Evolutionary conservation across 352 stramenopile genomes (phyloP).

Genomic region (Phytophthora colocasiae): DNA sequence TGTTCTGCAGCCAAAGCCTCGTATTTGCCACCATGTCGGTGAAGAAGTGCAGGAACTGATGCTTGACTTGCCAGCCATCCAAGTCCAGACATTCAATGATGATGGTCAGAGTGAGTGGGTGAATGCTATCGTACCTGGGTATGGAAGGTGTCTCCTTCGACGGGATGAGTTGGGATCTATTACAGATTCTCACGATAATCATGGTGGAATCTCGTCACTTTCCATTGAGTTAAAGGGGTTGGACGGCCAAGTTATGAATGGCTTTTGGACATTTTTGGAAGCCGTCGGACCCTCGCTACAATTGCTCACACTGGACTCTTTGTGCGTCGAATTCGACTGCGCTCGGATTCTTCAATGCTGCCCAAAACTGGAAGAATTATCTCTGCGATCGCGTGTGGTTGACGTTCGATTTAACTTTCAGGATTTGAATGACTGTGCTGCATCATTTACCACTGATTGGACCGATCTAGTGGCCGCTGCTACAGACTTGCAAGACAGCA

Average conservation of each 20-base stretch:
- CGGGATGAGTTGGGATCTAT: constrained; percentile 8
- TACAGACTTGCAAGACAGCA: neutral
- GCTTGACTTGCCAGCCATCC: neutral
- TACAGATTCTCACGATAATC: neutral
- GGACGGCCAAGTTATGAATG: neutral
- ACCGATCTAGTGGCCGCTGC: neutral
- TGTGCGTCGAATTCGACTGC: neutral
- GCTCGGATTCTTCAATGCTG: constrained; percentile 8
- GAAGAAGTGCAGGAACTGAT: neutral
- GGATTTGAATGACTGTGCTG: neutral
- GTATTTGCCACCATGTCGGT: neutral
- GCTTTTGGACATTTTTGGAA: neutral
- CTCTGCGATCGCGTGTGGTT: neutral
- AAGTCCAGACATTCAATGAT: constrained; percentile 13
- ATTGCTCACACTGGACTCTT: constrained; percentile 5
- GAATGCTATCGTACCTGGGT: constrained; percentile 9
- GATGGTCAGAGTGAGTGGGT: constrained; percentile 16
- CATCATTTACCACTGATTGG: neutral
- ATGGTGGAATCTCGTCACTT: constrained; percentile 4
- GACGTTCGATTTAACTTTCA: constrained; percentile 8
- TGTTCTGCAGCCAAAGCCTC: neutral
- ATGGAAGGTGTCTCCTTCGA: constrained; percentile 10
- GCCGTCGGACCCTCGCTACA: constrained; percentile 1
- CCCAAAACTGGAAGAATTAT: constrained; percentile 20
- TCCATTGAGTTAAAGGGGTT: constrained; percentile 4